Evolutionary conservation across 345 rosid species (phyloP), one percentile per base, ranked within the genome.

Genomic region (Linum tenue): DNA sequence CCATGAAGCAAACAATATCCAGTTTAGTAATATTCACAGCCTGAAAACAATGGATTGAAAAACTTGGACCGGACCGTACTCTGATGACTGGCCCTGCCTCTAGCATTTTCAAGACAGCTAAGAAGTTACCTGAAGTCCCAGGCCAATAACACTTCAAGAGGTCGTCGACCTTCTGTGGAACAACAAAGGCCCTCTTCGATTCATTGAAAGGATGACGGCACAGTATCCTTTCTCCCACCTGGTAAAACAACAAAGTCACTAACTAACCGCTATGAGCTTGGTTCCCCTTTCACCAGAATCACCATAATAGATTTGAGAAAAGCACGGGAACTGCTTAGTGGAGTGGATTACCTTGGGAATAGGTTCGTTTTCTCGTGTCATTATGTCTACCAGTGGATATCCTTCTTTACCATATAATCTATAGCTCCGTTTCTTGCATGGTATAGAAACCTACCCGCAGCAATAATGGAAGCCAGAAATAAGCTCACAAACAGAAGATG

Each of bases 181-280:
- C 96, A 75, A 90, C 97, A 65, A 84, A 84, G 7, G 97, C 99
- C 75, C 99, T 84, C 76, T 90, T 94, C 14, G 99, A 94, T 79
- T 94, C 99, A 64, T 68, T 87, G 65, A 94, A 94, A 8, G 99
- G 99, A 78, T 94, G 99, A 39, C 96, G 96, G n/a, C 99, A 90
- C 15, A 94, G 80, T 64, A 94, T 67, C 62, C 96, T 79, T 67
- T 90, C 90, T 63, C 96, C 97, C 44, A 85, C 91, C 99, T 85
- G 79, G 53, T 40, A 42, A 70, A 68, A 63, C 64, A 1, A 7
- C 39, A 41, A 39, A 39, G 11, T 9, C 14, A 4, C 44, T 4
- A 41, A 41, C 31, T 22, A 41, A 41, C 44, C 44, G 9, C 9
- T 4, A 8, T 8, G 0, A 41, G 44, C 44, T 41, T 41, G 6